Conservation (phyloP, 345 rosid genomes). For the Eucalyptus guilfoylei region DNA sequence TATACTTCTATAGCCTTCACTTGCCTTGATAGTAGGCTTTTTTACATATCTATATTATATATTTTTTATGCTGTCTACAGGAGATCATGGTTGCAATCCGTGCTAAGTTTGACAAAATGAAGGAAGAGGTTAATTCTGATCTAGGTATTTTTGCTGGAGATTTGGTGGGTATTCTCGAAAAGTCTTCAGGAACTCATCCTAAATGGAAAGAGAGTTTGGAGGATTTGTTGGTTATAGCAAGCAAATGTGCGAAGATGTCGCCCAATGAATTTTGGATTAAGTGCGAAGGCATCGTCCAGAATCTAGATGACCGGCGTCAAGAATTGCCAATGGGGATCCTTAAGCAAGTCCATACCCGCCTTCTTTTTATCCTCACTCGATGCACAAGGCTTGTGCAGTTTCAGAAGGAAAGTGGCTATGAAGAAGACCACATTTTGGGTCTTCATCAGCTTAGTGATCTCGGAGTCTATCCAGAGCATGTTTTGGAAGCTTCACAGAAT, state of each 20-base stretch:
- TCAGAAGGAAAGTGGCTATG: constrained; percentile 85
- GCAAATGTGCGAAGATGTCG: constrained; percentile 73
- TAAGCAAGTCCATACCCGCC: constrained; percentile 87
- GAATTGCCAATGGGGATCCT: constrained; percentile 83
- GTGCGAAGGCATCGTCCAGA: constrained; percentile 88
- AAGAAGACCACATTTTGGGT: constrained; percentile 64
- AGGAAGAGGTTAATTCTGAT: constrained; percentile 91
- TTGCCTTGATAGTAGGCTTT: neutral
- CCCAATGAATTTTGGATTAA: constrained; percentile 76
- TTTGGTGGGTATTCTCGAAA: constrained; percentile 72
- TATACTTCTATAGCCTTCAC: neutral
- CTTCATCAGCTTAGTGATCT: constrained; percentile 86
- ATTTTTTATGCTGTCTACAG: constrained; percentile 15
- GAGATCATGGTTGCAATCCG: constrained; percentile 78
- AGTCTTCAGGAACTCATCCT: constrained; percentile 42
- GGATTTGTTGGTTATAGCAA: constrained; percentile 75
- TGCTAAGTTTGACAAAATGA: constrained; percentile 70
- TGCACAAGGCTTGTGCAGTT: constrained; percentile 96
- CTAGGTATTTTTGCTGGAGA: constrained; percentile 86
- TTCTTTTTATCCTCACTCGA: constrained; percentile 86
- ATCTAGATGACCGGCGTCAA: constrained; percentile 81
- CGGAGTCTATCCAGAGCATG: constrained; percentile 81
- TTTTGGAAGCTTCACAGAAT: constrained; percentile 43
- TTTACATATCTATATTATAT: neutral
- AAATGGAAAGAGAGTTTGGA: constrained; percentile 71